Base-by-base conservation (phyloP, 768 basidiomycete species). In the Suillus alpinus region DNA sequence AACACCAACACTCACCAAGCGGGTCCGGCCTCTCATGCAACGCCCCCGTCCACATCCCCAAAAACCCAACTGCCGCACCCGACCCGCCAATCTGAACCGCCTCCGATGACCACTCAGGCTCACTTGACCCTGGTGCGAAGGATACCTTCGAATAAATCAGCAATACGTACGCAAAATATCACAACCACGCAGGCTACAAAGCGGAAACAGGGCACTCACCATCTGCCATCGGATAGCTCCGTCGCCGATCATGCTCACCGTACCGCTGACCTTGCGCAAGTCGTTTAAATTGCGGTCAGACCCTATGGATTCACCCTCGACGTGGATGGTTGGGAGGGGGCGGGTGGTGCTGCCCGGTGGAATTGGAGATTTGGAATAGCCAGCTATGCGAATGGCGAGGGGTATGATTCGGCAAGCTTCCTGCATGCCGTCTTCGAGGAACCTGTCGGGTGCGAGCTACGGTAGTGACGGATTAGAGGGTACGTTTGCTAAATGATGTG, bases 21-120 rank as follows among this genome's bases (percentile, higher is more conserved):
- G 80, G 81, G 64, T 80, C 80, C 6, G 68, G 69, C 4, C 61
- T 59, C 62, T 80, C 80, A 62, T 85, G 84, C 18, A 67, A 67
- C 14, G 79, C 79, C 8, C 82, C 81, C 0, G 85, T 85, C 84
- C 84, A 86, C 72, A 80, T 65, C 8, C 84, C 85, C 1, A 87
- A 71, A 2, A 84, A 68, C 9, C 86, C 86, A 23, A 77, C 66
- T 0, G 78, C 79, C n/a, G 82, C 82, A 6, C 83, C 83, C 16
- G 82, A 71, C 2, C 79, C 79, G 13, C 86, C 86, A 12, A 86
- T 68, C 61, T 87, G 85, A 0, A 86, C 72, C n/a, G 78, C 82
- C 62, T 87, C 85, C 13, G 77, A 80, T 1, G 74, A 70, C 85
- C 85, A 86, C 62, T 83, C 79, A 0, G 78, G 73, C 5, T 61